Conservation (phyloP, 257 asterid genomes). For the Nicotiana paniculata region DNA sequence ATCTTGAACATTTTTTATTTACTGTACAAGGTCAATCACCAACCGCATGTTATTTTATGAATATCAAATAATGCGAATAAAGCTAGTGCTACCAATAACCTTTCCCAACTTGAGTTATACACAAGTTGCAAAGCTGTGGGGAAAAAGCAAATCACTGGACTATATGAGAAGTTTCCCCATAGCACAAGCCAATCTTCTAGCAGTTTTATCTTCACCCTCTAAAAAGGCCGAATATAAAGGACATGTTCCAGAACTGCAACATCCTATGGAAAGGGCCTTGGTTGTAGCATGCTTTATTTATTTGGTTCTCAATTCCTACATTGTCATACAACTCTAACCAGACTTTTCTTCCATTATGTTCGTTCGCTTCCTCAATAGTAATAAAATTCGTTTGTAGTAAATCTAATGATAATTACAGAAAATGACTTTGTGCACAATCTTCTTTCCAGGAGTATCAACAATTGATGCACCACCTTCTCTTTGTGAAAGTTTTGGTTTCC, state of each 20-base stretch:
- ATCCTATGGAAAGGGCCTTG: background rate
- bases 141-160: background rate
- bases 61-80: background rate
- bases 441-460: background rate
- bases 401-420: no score
- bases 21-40: background rate
- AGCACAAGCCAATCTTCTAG: background rate
- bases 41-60: background rate
- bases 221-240: background rate
- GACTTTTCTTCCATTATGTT: background rate
- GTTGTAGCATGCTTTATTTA: background rate
- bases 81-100: background rate
- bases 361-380: background rate
- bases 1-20: background rate
- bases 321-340: background rate
- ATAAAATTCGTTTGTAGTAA: background rate
- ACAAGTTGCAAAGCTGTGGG: background rate
- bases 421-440: background rate
- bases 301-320: background rate
- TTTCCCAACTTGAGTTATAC: background rate
- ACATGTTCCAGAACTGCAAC: background rate
- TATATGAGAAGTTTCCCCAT: background rate
- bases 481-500: background rate
- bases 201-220: background rate
- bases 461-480: background rate